A percentile compares a stretch with the other conserved stretches of the same genome.
phyloP scores from a whole-genome alignment of 1,284 basidiomycete genomes.

The Limonomyces culmigenus region DNA sequence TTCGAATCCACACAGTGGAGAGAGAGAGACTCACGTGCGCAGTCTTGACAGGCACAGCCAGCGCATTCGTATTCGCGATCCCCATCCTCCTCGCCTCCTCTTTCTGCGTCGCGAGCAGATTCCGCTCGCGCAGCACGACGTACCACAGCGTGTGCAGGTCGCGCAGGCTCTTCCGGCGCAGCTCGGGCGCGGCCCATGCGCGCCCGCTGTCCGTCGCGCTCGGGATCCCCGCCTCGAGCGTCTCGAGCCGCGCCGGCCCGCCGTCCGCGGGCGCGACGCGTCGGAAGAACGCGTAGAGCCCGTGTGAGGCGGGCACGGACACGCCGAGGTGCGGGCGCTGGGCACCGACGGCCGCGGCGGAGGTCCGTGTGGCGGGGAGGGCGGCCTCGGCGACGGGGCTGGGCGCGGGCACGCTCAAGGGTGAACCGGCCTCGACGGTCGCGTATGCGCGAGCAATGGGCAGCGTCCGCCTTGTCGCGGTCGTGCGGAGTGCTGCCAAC shows the following conservation, averaged over 20 bases:
- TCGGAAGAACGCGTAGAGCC: constrained; percentile 62
- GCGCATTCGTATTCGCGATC: constrained; percentile 10
- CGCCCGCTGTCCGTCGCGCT: constrained; percentile 28
- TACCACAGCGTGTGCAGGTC: constrained; percentile 93
- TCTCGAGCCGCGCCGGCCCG: constrained; percentile 18
- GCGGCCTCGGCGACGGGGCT: too few relatives aligned
- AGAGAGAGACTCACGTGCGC: constrained; percentile 8
- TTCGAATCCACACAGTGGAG: constrained; percentile 5
- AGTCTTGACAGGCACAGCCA: constrained; percentile 1
- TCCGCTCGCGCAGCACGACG: constrained; percentile 72
- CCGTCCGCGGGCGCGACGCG: constrained; percentile 23
- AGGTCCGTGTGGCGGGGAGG: too few relatives aligned
- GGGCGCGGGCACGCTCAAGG: too few relatives aligned
- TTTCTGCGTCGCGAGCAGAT: constrained; percentile 76
- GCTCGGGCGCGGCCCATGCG: constrained; percentile 71
- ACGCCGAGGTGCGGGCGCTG: constrained; percentile 26
- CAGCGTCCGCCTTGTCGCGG: too few relatives aligned
- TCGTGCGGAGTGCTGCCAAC: too few relatives aligned
- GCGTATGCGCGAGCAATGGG: too few relatives aligned
- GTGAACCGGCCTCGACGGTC: too few relatives aligned
- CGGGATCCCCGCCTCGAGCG: constrained; percentile 29
- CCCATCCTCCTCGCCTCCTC: constrained; percentile 58
- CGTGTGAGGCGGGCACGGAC: constrained; percentile 37
- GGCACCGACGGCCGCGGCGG: too few relatives aligned
- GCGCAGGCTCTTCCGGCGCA: constrained; percentile 78